Percentiles rank a stretch among this genome's conserved stretches.
These are phyloP conservation scores for Hyphopichia buzzinii DNA, from an alignment of 1,139 yeast genomes.

Conservation along the genomic window DNA sequence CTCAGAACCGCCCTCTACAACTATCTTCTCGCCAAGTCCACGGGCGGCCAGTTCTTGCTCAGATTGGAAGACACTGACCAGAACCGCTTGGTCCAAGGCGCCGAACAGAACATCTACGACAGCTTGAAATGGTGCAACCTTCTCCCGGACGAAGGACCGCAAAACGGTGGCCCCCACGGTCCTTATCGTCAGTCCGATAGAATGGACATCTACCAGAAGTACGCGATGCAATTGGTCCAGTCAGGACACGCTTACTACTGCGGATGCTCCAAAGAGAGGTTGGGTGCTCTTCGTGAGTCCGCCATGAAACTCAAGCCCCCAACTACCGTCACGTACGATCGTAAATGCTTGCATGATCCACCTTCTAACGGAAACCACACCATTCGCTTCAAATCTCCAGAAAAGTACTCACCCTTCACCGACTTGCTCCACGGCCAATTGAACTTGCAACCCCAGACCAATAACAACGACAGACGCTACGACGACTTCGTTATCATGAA, in stretches of 20 bases:
- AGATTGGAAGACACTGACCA: conserved; percentile 93
- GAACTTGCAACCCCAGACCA: conserved; percentile 77
- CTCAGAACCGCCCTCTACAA: conserved; percentile 90
- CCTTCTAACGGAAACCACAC: conserved; percentile 24
- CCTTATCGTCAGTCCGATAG: conserved; percentile 89
- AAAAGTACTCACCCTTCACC: conserved; percentile 56
- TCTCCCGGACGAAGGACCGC: conserved; percentile 79
- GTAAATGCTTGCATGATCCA: conserved; percentile 57
- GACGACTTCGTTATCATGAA: conserved; percentile 90
- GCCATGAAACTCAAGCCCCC: conserved; percentile 81
- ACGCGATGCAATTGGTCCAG: conserved; percentile 56
- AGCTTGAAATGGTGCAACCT: conserved; percentile 78
- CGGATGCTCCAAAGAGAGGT: conserved; percentile 79
- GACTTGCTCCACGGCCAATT: conserved; percentile 79
- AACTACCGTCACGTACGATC: conserved; percentile 87
- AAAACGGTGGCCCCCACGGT: conserved; percentile 60
- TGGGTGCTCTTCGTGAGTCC: conserved; percentile 62
- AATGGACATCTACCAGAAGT: conserved; percentile 55
- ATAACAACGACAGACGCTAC: conserved; percentile 65
- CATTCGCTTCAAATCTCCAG: conserved; percentile 71
- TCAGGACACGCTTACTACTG: conserved; percentile 82
- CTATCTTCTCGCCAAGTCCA: conserved; percentile 73
- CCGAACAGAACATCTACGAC: conserved; percentile 77
- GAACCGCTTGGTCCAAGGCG: conserved; percentile 71
- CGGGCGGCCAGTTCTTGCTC: conserved; percentile 77